Evolutionary conservation across 106 monocot species (phyloP), one percentile per base, ranked within the genome.

Genomic region (Vanilla planifolia): DNA sequence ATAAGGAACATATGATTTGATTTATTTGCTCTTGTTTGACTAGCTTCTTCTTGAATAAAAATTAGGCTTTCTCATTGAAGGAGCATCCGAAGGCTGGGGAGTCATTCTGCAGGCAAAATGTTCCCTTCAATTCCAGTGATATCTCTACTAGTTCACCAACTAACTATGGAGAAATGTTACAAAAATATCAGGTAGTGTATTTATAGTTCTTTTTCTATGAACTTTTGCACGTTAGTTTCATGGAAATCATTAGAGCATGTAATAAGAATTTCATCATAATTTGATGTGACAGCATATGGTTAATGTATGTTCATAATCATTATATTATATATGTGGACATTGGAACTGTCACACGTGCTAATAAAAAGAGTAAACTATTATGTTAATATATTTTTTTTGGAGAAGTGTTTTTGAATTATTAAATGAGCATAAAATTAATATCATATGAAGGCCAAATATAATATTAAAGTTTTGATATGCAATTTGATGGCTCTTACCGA

Each of bases 11-110:
- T 6, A 24, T 50, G 14, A 17, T 60, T 42, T 33, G 27, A 14
- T 55, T 15, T 20, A 13, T 4, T 39, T 4, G 7, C 43, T 27
- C 11, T 33, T 27, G 15, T n/a, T 19, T 60, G n/a, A 28, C 24
- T 22, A 51, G 33, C 6, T 48, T 36, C 11, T 47, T 0, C 46
- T 68, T 56, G 14, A 45, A 3, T 25, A 59, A 17, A 53, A 36
- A 52, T 61, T 74, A 98, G 96, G 91, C 96, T 33, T 98, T 88
- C 70, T 98, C 91, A 64, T 37, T 85, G 8, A 98, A 84, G 65
- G 96, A 91, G 43, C 72, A 70, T 33, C 86, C 91, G 19, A 98
- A 92, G 48, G 65, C 79, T 29, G 87, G 84, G 17, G 96, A 98
- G 70, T 74, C 79, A 7, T 30, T 92, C 43, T 77, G 80, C 20